These are phyloP conservation scores for Gamsiella multidivaricata DNA, from an alignment of 192 early-diverging fungal genomes.

Conservation along the genomic window DNA sequence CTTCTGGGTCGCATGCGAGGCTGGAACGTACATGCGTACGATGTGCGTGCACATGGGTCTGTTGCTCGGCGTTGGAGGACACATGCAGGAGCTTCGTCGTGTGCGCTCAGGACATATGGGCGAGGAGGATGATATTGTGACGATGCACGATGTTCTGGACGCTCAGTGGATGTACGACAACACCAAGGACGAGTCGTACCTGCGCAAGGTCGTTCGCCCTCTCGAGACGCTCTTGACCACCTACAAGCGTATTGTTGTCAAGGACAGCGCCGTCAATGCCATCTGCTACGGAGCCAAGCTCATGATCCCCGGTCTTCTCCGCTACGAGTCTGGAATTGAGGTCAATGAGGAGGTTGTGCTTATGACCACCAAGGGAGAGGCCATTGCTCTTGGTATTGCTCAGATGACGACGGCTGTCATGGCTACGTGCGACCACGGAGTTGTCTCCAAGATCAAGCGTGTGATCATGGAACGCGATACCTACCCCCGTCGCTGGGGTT, in stretches of 20 bases:
- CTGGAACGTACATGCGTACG: conserved; percentile 99
- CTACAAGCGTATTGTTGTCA: conserved; percentile 98
- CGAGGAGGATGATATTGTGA: conserved; percentile 95
- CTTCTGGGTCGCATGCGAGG: conserved; percentile 99
- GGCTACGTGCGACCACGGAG: conserved; percentile 96
- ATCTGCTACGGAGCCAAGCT: conserved; percentile 99
- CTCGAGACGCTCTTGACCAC: conserved; percentile 92
- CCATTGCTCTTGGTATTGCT: conserved; percentile 96
- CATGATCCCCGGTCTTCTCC: conserved; percentile 97
- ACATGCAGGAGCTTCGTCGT: conserved; percentile 99
- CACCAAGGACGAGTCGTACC: conserved; percentile 97
- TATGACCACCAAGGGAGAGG: conserved; percentile 99
- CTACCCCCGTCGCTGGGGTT: conserved; percentile 97
- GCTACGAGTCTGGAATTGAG: conserved; percentile 96
- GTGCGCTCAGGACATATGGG: conserved; percentile 92
- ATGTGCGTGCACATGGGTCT: conserved; percentile 98
- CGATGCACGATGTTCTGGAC: conserved; percentile 99
- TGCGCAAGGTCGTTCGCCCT: conserved; percentile 92
- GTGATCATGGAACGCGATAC: conserved; percentile 99
- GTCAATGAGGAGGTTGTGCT: conserved; percentile 97
- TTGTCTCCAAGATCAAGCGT: conserved; percentile 99
- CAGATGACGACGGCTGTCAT: conserved; percentile 98
- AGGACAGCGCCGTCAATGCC: conserved; percentile 98
- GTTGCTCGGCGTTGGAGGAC: conserved; percentile 93
- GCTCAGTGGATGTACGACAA: conserved; percentile 99